Evolutionary conservation across 768 basidiomycete genomes (phyloP).

Genomic region (Calocera viscosa): DNA sequence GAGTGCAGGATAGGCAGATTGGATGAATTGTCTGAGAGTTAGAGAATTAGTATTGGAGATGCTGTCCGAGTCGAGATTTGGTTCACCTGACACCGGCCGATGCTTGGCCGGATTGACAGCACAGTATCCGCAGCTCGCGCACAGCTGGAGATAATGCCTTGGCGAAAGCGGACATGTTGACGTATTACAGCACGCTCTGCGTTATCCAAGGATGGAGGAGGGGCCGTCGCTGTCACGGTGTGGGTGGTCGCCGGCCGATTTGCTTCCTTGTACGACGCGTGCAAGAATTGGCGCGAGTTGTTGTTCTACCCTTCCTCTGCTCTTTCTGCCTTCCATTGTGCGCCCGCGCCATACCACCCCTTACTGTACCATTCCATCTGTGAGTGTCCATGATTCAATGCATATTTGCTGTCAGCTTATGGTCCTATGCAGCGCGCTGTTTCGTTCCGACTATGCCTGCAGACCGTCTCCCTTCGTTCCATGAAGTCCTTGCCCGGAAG

Average conservation of each 20-base stretch:
- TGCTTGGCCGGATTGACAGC: constrained; percentile 61
- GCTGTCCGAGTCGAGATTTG: constrained; percentile 1
- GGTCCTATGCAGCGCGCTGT: too few species aligned
- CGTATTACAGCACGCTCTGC: not conserved
- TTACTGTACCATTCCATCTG: too few species aligned
- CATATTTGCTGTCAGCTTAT: not conserved
- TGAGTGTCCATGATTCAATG: not conserved
- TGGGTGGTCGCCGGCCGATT: not conserved
- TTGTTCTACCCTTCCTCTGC: too few species aligned
- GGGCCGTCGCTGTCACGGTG: too few species aligned
- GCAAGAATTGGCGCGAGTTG: not conserved
- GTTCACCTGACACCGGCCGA: constrained; percentile 66
- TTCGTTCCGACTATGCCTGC: not conserved
- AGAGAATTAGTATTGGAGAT: not conserved
- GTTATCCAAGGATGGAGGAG: too few species aligned
- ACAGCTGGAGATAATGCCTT: constrained; percentile 65
- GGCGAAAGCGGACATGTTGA: constrained; percentile 40
- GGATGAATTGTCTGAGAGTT: constrained; percentile 58
- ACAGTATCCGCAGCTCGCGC: constrained; percentile 67
- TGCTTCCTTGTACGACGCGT: not conserved
- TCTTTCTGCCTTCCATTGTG: too few species aligned
- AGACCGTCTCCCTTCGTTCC: constrained; percentile 24
- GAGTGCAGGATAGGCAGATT: constrained; percentile 57
- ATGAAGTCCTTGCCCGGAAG: constrained; percentile 79
- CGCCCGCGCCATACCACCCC: too few species aligned